Evolutionary conservation across 2,329 filamentous ascomycete genomes (phyloP).

Genomic region (Cucurbitaria berberidis): DNA sequence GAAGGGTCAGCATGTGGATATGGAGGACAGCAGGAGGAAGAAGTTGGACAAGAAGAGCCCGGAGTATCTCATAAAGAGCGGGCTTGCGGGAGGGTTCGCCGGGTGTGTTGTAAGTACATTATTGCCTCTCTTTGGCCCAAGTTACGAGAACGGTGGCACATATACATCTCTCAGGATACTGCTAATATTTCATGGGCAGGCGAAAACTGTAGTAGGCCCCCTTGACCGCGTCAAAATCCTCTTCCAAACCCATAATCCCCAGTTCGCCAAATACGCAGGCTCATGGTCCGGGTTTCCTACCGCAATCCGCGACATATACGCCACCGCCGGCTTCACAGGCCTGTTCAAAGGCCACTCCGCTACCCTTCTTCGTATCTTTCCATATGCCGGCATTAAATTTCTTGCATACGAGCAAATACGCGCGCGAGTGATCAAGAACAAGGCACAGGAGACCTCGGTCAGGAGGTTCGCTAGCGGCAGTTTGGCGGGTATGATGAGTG

Average conservation of each 20-base stretch:
- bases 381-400: constrained; percentile 97
- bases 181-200: constrained; percentile 59
- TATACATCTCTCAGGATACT: not conserved
- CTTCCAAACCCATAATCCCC: constrained; percentile 93
- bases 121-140: not conserved
- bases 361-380: constrained; percentile 91
- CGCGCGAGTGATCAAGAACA: constrained; percentile 72
- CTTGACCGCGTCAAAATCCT: constrained; percentile 98
- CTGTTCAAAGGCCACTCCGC: constrained; percentile 94
- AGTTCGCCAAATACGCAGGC: constrained; percentile 90
- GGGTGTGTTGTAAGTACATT: constrained; percentile 78
- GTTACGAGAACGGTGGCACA: not conserved
- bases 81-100: constrained; percentile 85
- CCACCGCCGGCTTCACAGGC: constrained; percentile 72
- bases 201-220: constrained; percentile 92
- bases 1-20: constrained; percentile 8
- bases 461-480: constrained; percentile 77
- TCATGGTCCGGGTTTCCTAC: constrained; percentile 84
- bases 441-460: constrained; percentile 77
- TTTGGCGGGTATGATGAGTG: constrained; percentile 82
- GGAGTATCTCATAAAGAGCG: constrained; percentile 84
- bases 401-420: constrained; percentile 97
- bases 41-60: constrained; percentile 73
- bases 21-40: constrained; percentile 34
- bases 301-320: constrained; percentile 84